Evolutionary conservation across 2,329 filamentous ascomycete genomes (phyloP), one percentile per base, ranked within the genome.

Genomic region (Cucurbitaria berberidis): DNA sequence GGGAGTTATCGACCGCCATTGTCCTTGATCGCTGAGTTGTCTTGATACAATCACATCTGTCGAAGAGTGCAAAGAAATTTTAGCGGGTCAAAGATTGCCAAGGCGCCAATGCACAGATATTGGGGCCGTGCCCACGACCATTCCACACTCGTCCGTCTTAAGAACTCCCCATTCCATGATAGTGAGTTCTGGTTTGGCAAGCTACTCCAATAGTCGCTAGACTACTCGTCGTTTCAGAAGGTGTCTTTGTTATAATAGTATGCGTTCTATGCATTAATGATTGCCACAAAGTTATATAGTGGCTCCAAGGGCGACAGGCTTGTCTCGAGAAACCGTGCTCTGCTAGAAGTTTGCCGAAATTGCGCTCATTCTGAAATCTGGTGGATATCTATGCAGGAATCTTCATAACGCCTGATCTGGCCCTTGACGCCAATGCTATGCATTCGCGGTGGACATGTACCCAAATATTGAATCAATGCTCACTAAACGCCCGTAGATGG

Each of bases 1-100:
- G 58, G 6, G 76, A 74, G 41, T 74, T 76, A 45, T 75, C 69
- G 44, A 73, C 69, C 0, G 74, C 72, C 73, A 77, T 76, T 30
- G n/a, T 64, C 51, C 27, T 57, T 51, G 43, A 26, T 26, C 38
- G n/a, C 32, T 30, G 30, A 35, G 26, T 45, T 34, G 9, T 22
- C 32, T 35, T 26, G 54, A 36, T 30, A 55, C n/a, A 46, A 22
- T n/a, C 21, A 30, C n/a, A 22, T 24, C 45, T 45, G 35, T 51
- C 7, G 43, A 51, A 53, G 44, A 51, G 36, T 48, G 51, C 51
- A 53, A 56, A 59, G 53, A 57, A 59, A 59, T 53, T 59, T 59
- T 53, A 57, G 56, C 52, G 56, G 53, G 39, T 5, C 29, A 46
- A 4, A 19, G 19, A 18, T 29, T 35, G 51, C 54, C 48, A 53